Conservation (phyloP, 768 basidiomycete genomes). For the Lactifluus pinguis region DNA sequence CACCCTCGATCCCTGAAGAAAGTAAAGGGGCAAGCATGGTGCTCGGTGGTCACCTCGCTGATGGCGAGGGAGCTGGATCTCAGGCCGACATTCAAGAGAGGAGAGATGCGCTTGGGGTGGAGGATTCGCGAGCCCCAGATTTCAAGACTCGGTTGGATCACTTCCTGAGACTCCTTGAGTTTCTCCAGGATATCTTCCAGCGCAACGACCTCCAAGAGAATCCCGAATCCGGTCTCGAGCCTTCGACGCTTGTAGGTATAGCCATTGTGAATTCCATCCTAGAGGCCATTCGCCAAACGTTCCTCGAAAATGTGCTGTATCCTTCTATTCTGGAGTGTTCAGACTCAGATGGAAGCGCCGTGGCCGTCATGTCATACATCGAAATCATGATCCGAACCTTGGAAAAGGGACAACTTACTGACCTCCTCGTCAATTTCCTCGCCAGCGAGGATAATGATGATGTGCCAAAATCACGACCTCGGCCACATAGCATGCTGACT, state of each 20-base stretch:
- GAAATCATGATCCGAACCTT: constrained; percentile 80
- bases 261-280: constrained; percentile 81
- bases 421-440: constrained; percentile 69
- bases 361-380: constrained; percentile 93
- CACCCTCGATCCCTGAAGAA: constrained; percentile 33
- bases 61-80: constrained; percentile 47
- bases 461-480: constrained; percentile 37
- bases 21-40: constrained; percentile 50
- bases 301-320: constrained; percentile 89
- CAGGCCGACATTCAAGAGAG: constrained; percentile 41
- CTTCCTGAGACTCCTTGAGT: constrained; percentile 85
- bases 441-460: constrained; percentile 81
- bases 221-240: constrained; percentile 38
- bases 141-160: constrained; percentile 78
- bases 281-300: constrained; percentile 73
- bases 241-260: constrained; percentile 59
- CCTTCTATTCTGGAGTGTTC: constrained; percentile 92
- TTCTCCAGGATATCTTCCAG: constrained; percentile 79
- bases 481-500: constrained; percentile 34
- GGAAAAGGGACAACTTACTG: constrained; percentile 54
- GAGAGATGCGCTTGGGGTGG: constrained; percentile 55
- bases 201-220: constrained; percentile 44
- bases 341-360: constrained; percentile 86
- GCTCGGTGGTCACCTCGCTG: constrained; percentile 54
- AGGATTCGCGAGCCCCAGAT: constrained; percentile 64